Evolutionary conservation across 1,284 basidiomycete genomes (phyloP), one percentile per base, ranked within the genome.

Genomic region (Leccinum angustisporum): DNA sequence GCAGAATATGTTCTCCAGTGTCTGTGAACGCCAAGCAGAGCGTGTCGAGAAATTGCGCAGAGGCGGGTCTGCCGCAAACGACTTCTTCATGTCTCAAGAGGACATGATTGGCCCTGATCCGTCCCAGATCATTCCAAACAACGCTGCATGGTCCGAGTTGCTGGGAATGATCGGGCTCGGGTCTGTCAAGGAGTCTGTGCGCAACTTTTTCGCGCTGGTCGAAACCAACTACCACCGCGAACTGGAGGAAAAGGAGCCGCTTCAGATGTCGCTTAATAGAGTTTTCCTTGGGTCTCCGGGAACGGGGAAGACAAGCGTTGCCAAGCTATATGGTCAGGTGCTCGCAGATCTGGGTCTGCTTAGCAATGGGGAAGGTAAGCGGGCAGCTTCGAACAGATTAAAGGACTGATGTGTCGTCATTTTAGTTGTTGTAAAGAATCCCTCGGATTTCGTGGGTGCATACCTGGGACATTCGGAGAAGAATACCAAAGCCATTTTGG

Each of bases 251-350:
- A 76, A 79, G 65, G 76, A 81, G 51, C 84, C 84, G 0, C 46
- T 85, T 13, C 74, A 79, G 59, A 68, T 85, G 33, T 83, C 85
- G 9, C 77, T 88, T 60, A 88, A 88, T 64, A 80, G 83, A n/a
- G 82, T 85, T 0, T 87, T 88, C 70, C 67, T 86, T 52, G 86
- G 86, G 0, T 81, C 80, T 5, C 87, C 86, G 2, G 86, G 86
- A 1, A 88, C 86, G 6, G 87, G 87, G 0, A 88, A 88, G 69
- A 88, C 86, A 1, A 84, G 83, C 0, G 86, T 88, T 0, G 86
- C 85, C 0, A 82, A 83, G 65, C 67, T 86, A 5, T 88, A 88
- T 65, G 86, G 86, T 2, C 78, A 80, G 60, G 82, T 87, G 50
- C 71, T 88, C 6, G 79, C 77, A 0, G 85, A 87, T 59, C 68